Evolutionary conservation across 129 eudicot genomes (phyloP), one percentile per base, ranked within the genome.

Genomic region (Centrapalus pauciflorus): DNA sequence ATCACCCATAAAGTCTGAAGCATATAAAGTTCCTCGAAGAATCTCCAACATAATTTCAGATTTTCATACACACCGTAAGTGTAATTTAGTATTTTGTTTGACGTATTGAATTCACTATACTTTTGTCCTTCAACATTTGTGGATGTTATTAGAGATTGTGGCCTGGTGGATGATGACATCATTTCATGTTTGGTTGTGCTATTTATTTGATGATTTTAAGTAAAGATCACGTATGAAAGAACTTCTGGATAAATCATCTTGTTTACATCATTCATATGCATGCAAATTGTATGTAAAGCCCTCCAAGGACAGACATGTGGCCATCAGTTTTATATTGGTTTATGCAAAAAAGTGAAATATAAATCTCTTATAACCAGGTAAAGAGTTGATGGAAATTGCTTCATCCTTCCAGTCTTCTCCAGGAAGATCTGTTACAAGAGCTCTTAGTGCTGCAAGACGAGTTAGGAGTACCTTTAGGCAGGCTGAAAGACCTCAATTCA

Each of bases 31-130:
- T 65, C 96, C 89, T 25, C 75, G 95, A 80, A 80, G 96, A 84
- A 79, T 89, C 70, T 90, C 95, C 32, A 82, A 72, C 76, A 90
- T 87, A 56, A 87, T 90, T 68, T 81, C 87, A 11, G 59, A 38
- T 26, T 59, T 55, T 68, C 83, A 74, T 62, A 72, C 78, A 50
- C 62, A 78, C 20, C 84, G 97, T 86, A 84, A 79, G 97, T 81
- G 50, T 58, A 16, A 38, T 54, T 26, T 45, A 41, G 51, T 55
- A 20, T 40, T 19, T 20, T 61, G 29, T 61, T 34, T 62, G 41
- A 51, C 34, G 5, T 57, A 24, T 17, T 23, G 19, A 48, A 48
- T 48, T 14, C 10, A 48, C 19, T 23, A 10, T 58, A 20, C 8
- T 21, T 26, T 57, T 5, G 10, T 19, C 33, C 23, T 57, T 27